Evolutionary conservation across 805 yeast genomes (phyloP), one percentile per base, ranked within the genome.

Genomic region (Yamadazyma kitorensis): DNA sequence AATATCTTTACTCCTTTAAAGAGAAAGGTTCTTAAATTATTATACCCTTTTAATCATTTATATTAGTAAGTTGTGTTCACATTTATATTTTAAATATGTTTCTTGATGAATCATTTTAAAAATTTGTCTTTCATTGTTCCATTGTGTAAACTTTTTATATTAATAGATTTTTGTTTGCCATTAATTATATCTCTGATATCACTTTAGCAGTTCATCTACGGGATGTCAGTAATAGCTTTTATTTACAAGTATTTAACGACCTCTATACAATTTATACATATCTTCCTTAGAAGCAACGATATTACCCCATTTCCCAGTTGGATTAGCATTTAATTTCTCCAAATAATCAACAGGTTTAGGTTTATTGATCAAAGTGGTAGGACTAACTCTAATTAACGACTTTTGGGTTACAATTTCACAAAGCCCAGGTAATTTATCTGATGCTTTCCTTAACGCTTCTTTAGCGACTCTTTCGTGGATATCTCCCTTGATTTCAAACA

Each of bases 391-490:
- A 21, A 88, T 77, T 39, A 75, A 63, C 24, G 84, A 70, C 16
- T 74, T 72, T 45, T 61, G 70, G 36, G 77, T 78, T 27, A 91
- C 78, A 52, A 91, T 82, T 63, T 91, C 98, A 63, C 82, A 89
- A 31, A 78, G 74, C 11, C 98, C 98, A 0, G 98, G 98, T 37
- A 93, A 72, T 56, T 91, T 91, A 43, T 80, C 87, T 27, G 91
- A 82, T 4, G 96, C 96, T 58, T 87, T 84, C 58, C 95, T 76
- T 50, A 83, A 74, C 0, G 95, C 93, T 49, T 91, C 96, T 48
- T 85, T 76, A 17, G 96, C 98, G 15, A 86, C 86, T 45, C 76
- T 79, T 55, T 86, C 95, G 60, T 93, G 98, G 48, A 91, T 72
- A 43, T 75, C 67, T 12, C 79, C 82, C 43, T 82, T 84, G 54